Evolutionary conservation across 345 rosid genomes (phyloP).

Genomic region (Acer yangbiense): DNA sequence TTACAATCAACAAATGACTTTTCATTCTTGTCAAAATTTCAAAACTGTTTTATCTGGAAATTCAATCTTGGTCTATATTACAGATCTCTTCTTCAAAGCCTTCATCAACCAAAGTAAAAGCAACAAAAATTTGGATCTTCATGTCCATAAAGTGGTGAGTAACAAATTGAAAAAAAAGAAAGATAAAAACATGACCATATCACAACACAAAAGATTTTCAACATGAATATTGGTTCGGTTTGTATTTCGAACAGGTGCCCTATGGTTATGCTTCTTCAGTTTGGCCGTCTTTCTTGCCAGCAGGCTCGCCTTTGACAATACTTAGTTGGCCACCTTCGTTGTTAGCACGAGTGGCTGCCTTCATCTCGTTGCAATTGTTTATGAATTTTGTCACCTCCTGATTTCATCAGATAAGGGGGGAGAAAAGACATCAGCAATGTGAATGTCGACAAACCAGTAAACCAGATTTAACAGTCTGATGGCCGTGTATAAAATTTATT

Average conservation of each 20-base stretch:
- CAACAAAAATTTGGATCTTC: too few relatives aligned
- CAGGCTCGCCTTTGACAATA: conserved; percentile 51
- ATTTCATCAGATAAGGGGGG: neutral
- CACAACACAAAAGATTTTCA: neutral
- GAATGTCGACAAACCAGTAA: neutral
- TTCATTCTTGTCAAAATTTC: too few relatives aligned
- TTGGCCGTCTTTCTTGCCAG: conserved; percentile 37
- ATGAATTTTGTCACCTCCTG: conserved; percentile 87
- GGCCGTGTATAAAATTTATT: neutral
- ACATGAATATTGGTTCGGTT: neutral
- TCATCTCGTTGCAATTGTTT: conserved; percentile 84
- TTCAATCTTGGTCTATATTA: too few relatives aligned
- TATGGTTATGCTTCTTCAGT: conserved; percentile 3
- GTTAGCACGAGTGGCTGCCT: conserved; percentile 75
- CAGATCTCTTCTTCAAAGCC: too few relatives aligned
- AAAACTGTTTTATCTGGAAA: too few relatives aligned
- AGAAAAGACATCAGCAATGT: neutral
- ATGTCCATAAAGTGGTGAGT: too few relatives aligned
- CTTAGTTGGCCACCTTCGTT: conserved; percentile 82
- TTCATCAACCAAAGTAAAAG: too few relatives aligned
- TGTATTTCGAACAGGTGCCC: neutral
- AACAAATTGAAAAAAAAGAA: too few relatives aligned
- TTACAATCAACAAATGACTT: too few relatives aligned
- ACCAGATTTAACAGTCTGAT: neutral
- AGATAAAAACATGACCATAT: neutral